Conservation (phyloP, 768 basidiomycete species). For the Leccinum fibrillosum region DNA sequence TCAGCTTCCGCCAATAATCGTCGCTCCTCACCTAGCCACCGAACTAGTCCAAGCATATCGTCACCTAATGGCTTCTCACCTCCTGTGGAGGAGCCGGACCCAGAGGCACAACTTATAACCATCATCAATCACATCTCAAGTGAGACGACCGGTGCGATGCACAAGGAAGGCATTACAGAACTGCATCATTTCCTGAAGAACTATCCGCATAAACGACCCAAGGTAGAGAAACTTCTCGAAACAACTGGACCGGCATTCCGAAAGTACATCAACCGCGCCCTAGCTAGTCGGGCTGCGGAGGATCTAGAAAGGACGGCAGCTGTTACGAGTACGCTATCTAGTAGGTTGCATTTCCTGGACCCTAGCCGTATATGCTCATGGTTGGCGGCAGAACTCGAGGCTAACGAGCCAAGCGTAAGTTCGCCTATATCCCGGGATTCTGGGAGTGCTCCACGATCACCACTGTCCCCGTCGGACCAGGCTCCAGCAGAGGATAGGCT, state of each 20-base stretch:
- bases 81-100: conserved; percentile 78
- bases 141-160: conserved; percentile 83
- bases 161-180: conserved; percentile 93
- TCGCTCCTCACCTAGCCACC: conserved; percentile 59
- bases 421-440: conserved; percentile 31
- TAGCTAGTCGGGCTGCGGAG: conserved; percentile 85
- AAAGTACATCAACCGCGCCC: conserved; percentile 85
- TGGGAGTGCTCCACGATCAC: conserved; percentile 34
- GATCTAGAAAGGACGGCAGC: conserved; percentile 77
- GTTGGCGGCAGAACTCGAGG: conserved; percentile 54
- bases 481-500: conserved; percentile 57
- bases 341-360: conserved; percentile 41
- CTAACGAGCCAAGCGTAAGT: conserved; percentile 40
- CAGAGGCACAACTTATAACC: conserved; percentile 75
- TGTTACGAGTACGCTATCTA: conserved; percentile 80
- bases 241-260: conserved; percentile 87
- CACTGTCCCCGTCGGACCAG: conserved; percentile 31
- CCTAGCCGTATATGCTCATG: conserved; percentile 8
- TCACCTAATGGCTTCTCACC: conserved; percentile 54
- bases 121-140: conserved; percentile 87
- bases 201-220: conserved; percentile 77
- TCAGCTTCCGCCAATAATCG: conserved; percentile 53
- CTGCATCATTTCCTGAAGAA: conserved; percentile 91
- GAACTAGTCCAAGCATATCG: conserved; percentile 65
- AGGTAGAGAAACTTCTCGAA: conserved; percentile 85